Conservation (phyloP, 2,329 filamentous ascomycete species). For the Neophaeococcomyces mojaviensis region DNA sequence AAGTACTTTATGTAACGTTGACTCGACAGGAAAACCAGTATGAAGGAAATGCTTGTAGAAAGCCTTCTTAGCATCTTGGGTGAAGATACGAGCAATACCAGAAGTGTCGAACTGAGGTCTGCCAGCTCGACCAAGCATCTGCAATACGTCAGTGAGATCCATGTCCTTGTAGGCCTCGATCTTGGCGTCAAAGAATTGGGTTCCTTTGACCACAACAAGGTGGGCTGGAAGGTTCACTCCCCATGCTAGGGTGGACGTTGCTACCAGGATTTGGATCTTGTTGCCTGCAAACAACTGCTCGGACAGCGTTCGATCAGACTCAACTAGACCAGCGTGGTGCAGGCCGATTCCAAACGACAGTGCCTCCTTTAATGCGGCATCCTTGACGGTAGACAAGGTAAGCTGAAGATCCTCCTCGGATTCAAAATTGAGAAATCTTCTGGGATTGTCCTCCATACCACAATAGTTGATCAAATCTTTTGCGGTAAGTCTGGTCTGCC, state of each 20-base stretch:
- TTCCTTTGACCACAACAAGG: slow-evolving; percentile 94
- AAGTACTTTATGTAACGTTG: slow-evolving; percentile 87
- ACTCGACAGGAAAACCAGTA: slow-evolving; percentile 95
- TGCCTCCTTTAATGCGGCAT: slow-evolving; percentile 86
- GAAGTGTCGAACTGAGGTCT: slow-evolving; percentile 94
- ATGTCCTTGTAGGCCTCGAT: slow-evolving; percentile 97
- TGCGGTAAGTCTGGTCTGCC: slow-evolving; percentile 89
- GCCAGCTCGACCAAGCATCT: slow-evolving; percentile 94
- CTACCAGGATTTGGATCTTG: slow-evolving; percentile 94
- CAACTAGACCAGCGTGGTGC: slow-evolving; percentile 93
- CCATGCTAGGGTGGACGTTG: slow-evolving; percentile 94
- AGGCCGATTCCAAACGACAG: slow-evolving; percentile 94
- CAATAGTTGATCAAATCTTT: slow-evolving; percentile 96
- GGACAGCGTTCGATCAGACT: slow-evolving; percentile 81
- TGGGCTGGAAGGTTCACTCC: slow-evolving; percentile 96
- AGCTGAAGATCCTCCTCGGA: slow-evolving; percentile 86
- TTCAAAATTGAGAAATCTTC: slow-evolving; percentile 78
- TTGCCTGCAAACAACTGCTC: slow-evolving; percentile 96
- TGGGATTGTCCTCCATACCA: slow-evolving; percentile 95
- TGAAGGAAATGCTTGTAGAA: slow-evolving; percentile 99
- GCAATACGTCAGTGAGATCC: slow-evolving; percentile 94
- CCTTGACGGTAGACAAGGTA: slow-evolving; percentile 84
- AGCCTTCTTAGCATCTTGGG: slow-evolving; percentile 93
- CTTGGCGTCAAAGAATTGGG: slow-evolving; percentile 96
- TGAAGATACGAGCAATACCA: slow-evolving; percentile 94